phyloP scores from a whole-genome alignment of 2,329 filamentous ascomycete species.

The Aspergillus brunneoviolaceus region DNA sequence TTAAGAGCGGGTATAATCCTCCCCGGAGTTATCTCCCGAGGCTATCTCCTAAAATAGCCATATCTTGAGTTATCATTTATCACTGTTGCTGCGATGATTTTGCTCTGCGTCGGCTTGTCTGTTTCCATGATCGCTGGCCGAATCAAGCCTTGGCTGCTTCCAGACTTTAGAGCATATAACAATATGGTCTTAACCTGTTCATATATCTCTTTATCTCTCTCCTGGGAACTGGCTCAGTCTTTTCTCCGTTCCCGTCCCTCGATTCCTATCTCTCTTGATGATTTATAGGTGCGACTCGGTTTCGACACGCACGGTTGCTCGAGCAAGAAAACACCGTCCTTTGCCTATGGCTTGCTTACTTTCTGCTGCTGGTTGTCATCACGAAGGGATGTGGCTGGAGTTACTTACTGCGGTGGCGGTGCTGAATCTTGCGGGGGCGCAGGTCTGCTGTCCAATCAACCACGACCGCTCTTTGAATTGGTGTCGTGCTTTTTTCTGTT shows the following conservation, averaged over 20 bases:
- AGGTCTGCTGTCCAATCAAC: not conserved
- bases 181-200: slow-evolving; percentile 2
- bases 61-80: not conserved
- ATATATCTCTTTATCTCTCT: slow-evolving; percentile 11
- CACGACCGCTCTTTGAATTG: slow-evolving; percentile 2
- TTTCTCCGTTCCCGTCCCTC: not conserved
- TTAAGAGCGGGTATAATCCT: not conserved
- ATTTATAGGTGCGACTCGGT: not conserved
- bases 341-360: not conserved
- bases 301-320: not conserved
- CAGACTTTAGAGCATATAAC: slow-evolving; percentile 1
- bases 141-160: slow-evolving; percentile 12
- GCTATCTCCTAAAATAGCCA: not conserved
- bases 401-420: slow-evolving; percentile 8
- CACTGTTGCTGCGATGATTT: slow-evolving; percentile 3
- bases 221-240: not conserved
- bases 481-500: slow-evolving; percentile 2
- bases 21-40: not conserved
- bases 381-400: not conserved
- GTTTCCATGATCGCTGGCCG: slow-evolving; percentile 22
- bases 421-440: slow-evolving; percentile 1
- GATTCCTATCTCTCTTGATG: not conserved
- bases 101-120: slow-evolving; percentile 12
- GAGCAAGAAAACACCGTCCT: not conserved
- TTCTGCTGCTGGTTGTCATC: slow-evolving; percentile 14